Evolutionary conservation across 179 eudicot genomes (phyloP), one percentile per base, ranked within the genome.

Genomic region (Beta corolliflora): DNA sequence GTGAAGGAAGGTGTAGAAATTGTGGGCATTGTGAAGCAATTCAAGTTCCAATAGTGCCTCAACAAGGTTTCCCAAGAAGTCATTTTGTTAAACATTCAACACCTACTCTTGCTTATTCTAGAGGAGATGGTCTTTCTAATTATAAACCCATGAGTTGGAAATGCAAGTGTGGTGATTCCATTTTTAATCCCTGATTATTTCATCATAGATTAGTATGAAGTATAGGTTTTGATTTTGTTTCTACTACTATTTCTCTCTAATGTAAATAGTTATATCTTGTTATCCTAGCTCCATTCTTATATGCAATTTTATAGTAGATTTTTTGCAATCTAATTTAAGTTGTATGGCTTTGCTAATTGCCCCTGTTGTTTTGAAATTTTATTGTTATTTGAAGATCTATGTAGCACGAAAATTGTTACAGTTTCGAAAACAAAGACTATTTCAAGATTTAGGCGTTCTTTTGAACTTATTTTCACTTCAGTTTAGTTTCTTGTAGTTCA

Each of bases 141-240:
- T 87, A 87, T 53, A 87, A 85, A 69, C 89, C 89, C 44, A 87
- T 87, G 86, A 81, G 87, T 61, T 87, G 89, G 89, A 87, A 83
- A 81, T 87, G 89, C 77, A 87, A 87, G 81, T 87, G 89, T 73
- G 89, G 88, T 44, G 72, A 85, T 67, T 55, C 81, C 75, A 83
- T 87, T 55, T 87, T 81, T 73, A 83, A 87, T 70, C 89, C 89
- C 29, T 87, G 73, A 80, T 81, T 11, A 23, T 41, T 74, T 8
- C 4, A 54, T 54, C 13, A 6, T 54, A 54, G 8, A 7, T 52
- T 52, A 7, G 11, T 3, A 1, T 0, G 11, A 1, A 7, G 2
- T 58, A 5, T 18, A 15, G 18, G 1, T 16, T 58, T 58, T 6
- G n/a, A n/a, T n/a, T n/a, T n/a, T 60, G 65, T 60, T 60, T 19